phyloP scores from a whole-genome alignment of 306 rosid genomes.

The Prunus fruticosa region DNA sequence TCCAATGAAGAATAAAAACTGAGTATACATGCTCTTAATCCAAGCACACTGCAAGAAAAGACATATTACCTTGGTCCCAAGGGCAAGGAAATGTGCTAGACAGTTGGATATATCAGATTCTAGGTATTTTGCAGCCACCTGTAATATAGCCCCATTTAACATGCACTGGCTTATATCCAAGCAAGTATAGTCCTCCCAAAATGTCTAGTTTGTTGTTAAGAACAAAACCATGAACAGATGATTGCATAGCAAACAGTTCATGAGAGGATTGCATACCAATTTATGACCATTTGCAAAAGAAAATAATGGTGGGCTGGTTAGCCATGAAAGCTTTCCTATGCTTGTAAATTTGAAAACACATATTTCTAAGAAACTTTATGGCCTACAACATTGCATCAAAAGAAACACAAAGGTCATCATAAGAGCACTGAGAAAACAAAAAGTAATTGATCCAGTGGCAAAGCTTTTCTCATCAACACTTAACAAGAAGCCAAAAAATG shows the following conservation, averaged over 20 bases:
- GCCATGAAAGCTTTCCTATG: background rate
- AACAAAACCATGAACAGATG: slow-evolving; percentile 16
- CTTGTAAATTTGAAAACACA: background rate
- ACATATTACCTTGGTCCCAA: slow-evolving; percentile 63
- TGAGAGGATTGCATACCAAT: background rate
- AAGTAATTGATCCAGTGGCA: background rate
- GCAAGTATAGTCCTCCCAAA: slow-evolving; percentile 92
- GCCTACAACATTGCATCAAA: background rate
- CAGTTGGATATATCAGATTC: slow-evolving; percentile 43
- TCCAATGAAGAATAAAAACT: slow-evolving; percentile 11
- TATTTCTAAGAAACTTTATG: background rate
- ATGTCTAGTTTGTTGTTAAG: slow-evolving; percentile 69
- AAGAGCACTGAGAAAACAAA: background rate
- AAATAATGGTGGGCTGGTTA: background rate
- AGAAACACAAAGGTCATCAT: background rate
- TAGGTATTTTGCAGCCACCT: slow-evolving; percentile 45
- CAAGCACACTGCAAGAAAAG: background rate
- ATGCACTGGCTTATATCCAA: slow-evolving; percentile 82
- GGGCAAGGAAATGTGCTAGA: slow-evolving; percentile 53
- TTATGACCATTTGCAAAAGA: background rate
- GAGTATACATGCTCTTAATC: background rate
- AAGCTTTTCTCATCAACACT: background rate
- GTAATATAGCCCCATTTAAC: slow-evolving; percentile 62
- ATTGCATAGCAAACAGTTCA: background rate
- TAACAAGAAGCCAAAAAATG: background rate